Base-by-base conservation (phyloP, 1,284 basidiomycete genomes). In the Pseudozyma thailandica region DNA sequence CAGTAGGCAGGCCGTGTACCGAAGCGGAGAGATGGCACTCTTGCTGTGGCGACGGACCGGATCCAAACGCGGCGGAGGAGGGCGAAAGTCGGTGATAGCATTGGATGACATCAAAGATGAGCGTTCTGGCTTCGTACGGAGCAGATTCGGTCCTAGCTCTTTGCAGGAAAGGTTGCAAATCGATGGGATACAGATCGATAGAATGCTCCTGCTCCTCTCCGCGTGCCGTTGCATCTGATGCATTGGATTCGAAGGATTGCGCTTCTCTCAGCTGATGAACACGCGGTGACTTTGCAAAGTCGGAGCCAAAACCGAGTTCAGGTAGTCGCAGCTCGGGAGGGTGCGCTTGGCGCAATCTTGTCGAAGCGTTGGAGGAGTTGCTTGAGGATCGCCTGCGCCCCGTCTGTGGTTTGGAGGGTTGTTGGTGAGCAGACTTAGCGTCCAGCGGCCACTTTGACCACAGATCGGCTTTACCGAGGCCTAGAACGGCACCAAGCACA, bases 401-500 rank as follows among this genome's bases (percentile, higher is more conserved):
- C 37, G 37, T 20, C 18, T 38, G 37, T 18, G 15, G 8, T 15
- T 23, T 41, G 3, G 47, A 30, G 2, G n/a, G 35, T 8, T 44
- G 47, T 12, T 41, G 39, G 10, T 55, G 50, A 8, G 46, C 39
- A 26, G 35, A 15, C 25, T 39, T 35, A 9, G 45, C 12, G 4
- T 38, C 50, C 16, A 45, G 31, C 6, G 37, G 50, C 21, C 44
- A 25, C 25, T 49, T 59, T 15, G 57, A 27, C 69, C 62, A 61
- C 13, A 62, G 21, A 21, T 72, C 71, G 10, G 50, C 52, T 37
- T 73, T 53, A 13, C 71, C 47, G 16, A 78, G 57, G n/a, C 73
- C 75, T n/a, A 79, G 68, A 13, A 79, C 64, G 18, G 77, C 77
- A 6, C 77, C 76, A 12, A 79, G 64, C 20, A 79, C 76, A 27